Percentiles rank a stretch among this genome's conserved stretches.
phyloP scores from a whole-genome alignment of 1,139 yeast species.

The Meyerozyma athensensis region DNA sequence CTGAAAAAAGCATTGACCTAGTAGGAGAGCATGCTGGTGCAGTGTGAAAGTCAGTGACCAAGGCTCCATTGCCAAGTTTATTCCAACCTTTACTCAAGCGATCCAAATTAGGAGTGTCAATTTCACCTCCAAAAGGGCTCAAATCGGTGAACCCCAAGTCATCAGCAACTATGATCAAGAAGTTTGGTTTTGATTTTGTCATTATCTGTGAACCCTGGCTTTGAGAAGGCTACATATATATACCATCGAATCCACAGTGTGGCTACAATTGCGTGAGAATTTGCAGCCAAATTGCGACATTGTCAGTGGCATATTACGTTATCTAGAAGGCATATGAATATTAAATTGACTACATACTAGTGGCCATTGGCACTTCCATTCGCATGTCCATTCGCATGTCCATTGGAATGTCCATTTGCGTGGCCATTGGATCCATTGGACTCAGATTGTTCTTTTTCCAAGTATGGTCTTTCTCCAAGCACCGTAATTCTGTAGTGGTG shows the following conservation, averaged over 20 bases:
- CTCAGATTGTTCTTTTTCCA: no score
- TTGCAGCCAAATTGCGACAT: not conserved
- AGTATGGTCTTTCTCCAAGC: slow-evolving; percentile 22
- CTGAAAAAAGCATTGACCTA: slow-evolving; percentile 56
- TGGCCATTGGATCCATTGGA: slow-evolving; percentile 12
- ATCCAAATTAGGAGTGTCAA: slow-evolving; percentile 49
- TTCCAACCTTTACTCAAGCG: slow-evolving; percentile 28
- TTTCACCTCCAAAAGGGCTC: slow-evolving; percentile 57
- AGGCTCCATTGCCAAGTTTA: slow-evolving; percentile 24
- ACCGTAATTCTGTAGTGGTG: slow-evolving; percentile 25
- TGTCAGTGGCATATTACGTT: not conserved
- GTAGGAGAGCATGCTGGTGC: slow-evolving; percentile 68
- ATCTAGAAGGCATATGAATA: not conserved
- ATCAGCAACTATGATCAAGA: slow-evolving; percentile 56
- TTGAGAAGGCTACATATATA: not conserved
- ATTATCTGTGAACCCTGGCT: slow-evolving; percentile 1
- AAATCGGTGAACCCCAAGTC: slow-evolving; percentile 59
- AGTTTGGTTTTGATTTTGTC: slow-evolving; percentile 30
- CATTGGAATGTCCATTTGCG: slow-evolving; percentile 9
- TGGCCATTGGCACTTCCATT: slow-evolving; percentile 2
- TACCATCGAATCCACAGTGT: not conserved
- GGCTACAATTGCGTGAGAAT: not conserved
- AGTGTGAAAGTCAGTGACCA: slow-evolving; percentile 57
- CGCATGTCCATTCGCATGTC: slow-evolving; percentile 3
- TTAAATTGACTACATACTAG: not conserved